Evolutionary conservation across 805 yeast genomes (phyloP).

Genomic region (Kazachstania taianensis): DNA sequence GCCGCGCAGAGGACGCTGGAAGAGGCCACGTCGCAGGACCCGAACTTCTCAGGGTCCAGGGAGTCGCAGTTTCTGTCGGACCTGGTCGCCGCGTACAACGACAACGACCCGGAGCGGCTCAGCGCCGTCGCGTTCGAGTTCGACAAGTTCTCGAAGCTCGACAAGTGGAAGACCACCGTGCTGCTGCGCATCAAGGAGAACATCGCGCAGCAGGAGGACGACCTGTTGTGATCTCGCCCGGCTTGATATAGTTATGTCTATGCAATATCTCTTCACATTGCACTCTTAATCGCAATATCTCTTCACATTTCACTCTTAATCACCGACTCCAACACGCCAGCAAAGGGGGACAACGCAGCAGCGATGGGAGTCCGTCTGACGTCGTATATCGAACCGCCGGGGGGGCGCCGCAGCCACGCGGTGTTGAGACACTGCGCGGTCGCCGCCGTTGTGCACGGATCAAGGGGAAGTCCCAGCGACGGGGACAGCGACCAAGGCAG

Average conservation of each 20-base stretch:
- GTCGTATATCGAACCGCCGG: conserved; percentile 3
- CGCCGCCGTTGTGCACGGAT: too few relatives aligned
- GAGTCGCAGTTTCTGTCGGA: conserved; percentile 63
- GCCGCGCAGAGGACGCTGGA: conserved; percentile 70
- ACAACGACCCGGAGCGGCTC: conserved; percentile 70
- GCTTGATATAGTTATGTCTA: too few relatives aligned
- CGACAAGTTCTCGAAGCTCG: conserved; percentile 82
- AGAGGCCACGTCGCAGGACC: conserved; percentile 59
- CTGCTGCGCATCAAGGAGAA: conserved; percentile 71
- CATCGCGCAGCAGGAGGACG: conserved; percentile 66
- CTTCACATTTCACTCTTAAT: too few relatives aligned
- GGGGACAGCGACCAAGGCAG: too few relatives aligned
- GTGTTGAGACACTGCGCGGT: too few relatives aligned
- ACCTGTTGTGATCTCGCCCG: conserved; percentile 26
- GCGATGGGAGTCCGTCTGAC: conserved; percentile 2
- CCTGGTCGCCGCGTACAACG: conserved; percentile 61
- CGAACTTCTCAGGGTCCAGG: conserved; percentile 59
- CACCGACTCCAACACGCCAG: too few relatives aligned
- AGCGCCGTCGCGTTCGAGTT: conserved; percentile 67
- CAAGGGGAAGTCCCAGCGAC: too few relatives aligned
- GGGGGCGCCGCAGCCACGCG: background rate
- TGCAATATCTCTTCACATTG: too few relatives aligned
- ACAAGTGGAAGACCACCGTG: conserved; percentile 80
- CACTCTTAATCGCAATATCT: too few relatives aligned
- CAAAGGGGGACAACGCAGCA: too few relatives aligned